A percentile compares a stretch with the other conserved stretches of the same genome.
phyloP scores from a whole-genome alignment of 139 green algal genomes.

The Tetraselmis striata region DNA sequence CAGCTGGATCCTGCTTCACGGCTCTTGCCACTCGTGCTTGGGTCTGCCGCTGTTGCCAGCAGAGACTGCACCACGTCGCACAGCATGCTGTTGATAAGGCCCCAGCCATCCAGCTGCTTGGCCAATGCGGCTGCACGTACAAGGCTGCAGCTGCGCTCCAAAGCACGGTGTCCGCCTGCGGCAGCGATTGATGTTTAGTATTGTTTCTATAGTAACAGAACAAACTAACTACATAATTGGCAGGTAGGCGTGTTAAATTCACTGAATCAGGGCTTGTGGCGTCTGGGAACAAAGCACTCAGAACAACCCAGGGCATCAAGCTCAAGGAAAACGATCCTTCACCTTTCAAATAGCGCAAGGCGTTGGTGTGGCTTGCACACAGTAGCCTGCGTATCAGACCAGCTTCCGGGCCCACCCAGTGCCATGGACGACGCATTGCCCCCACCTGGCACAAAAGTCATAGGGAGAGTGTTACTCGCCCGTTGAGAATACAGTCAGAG shows the following conservation, averaged over 20 bases:
- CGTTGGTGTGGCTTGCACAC: constrained; percentile 2
- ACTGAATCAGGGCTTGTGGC: too few species aligned
- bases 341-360: background rate
- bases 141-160: background rate
- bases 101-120: background rate
- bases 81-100: background rate
- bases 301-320: too few species aligned
- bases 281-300: too few species aligned
- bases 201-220: too few species aligned
- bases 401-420: constrained; percentile 11
- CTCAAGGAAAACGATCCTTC: too few species aligned
- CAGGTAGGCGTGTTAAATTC: too few species aligned
- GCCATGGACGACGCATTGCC: constrained; percentile 1
- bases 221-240: too few species aligned
- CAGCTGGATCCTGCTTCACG: background rate
- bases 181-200: constrained; percentile 1
- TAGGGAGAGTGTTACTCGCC: background rate
- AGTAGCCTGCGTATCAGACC: constrained; percentile 14
- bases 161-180: background rate
- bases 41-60: background rate
- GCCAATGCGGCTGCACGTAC: background rate
- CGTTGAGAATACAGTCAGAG: too few species aligned
- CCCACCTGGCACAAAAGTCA: background rate
- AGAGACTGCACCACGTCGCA: background rate
- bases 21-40: background rate